Evolutionary conservation across 139 green algal genomes (phyloP).

Genomic region (Helicosporidium sp.): DNA sequence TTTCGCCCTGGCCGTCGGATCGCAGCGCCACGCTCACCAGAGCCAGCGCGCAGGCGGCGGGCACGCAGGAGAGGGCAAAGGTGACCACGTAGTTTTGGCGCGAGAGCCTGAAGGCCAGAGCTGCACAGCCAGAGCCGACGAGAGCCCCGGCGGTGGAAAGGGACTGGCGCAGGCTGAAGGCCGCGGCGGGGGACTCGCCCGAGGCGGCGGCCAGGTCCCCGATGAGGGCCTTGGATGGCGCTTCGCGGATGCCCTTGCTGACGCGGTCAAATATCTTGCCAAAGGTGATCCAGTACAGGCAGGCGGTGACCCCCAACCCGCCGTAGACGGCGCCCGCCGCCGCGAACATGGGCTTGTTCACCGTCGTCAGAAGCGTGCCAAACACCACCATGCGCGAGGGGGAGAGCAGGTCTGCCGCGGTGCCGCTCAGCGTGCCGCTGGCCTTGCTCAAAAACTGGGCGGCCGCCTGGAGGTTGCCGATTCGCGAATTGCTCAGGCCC

Average conservation of each 20-base stretch:
- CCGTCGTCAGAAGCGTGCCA: conserved; percentile 48
- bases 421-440: conserved; percentile 44
- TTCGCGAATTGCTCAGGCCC: conserved; percentile 48
- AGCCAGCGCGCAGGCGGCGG: conserved; percentile 30
- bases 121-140: conserved; percentile 28
- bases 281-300: conserved; percentile 52
- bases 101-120: conserved; percentile 30
- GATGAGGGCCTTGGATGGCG: conserved; percentile 62
- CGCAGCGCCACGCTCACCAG: conserved; percentile 14
- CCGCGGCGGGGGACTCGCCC: conserved; percentile 44
- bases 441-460: conserved; percentile 61
- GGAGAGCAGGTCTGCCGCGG: conserved; percentile 46
- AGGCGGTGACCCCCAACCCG: conserved; percentile 29
- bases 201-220: conserved; percentile 43
- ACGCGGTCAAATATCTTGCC: conserved; percentile 46
- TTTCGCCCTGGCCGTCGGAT: neutral
- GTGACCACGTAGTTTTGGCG: conserved; percentile 45
- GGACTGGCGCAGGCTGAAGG: conserved; percentile 55
- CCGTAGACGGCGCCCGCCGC: conserved; percentile 30
- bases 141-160: conserved; percentile 50
- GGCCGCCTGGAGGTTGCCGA: conserved; percentile 53
- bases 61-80: conserved; percentile 41
- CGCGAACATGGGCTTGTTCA: conserved; percentile 74
- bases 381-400: conserved; percentile 58
- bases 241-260: conserved; percentile 61